Evolutionary conservation across 192 early-diverging fungal genomes (phyloP).

Genomic region (Entomortierella beljakovae): DNA sequence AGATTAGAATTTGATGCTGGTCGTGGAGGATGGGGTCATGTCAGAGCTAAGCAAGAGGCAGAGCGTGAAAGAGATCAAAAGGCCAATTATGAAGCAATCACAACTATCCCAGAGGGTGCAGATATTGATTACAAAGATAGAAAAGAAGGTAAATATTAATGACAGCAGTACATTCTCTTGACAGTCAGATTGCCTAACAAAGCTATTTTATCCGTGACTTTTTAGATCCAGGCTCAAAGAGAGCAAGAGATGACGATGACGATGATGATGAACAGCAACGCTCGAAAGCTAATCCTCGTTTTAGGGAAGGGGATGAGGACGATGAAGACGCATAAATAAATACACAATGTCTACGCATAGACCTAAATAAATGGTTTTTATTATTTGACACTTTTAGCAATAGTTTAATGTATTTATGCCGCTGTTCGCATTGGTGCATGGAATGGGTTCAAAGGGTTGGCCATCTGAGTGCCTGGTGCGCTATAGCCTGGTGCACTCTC

Average conservation of each 20-base stretch:
- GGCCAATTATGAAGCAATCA: constrained; percentile 77
- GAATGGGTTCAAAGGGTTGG: constrained; percentile 50
- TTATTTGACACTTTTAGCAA: neutral
- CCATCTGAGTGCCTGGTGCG: constrained; percentile 41
- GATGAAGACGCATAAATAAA: constrained; percentile 51
- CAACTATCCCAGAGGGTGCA: constrained; percentile 66
- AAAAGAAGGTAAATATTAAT: constrained; percentile 27
- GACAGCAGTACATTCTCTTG: neutral
- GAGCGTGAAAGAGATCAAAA: constrained; percentile 74
- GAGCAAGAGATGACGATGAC: constrained; percentile 48
- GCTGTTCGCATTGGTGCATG: constrained; percentile 53
- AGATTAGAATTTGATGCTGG: constrained; percentile 95
- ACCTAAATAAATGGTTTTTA: neutral
- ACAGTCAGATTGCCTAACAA: neutral
- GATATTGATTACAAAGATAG: constrained; percentile 50
- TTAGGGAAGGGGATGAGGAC: constrained; percentile 54
- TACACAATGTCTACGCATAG: neutral
- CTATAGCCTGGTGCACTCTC: constrained; percentile 47
- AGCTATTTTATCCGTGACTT: neutral
- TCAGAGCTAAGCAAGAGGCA: constrained; percentile 72
- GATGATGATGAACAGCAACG: constrained; percentile 41
- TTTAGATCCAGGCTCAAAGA: constrained; percentile 3
- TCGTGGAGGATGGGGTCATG: constrained; percentile 95
- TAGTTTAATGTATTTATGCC: constrained; percentile 21
- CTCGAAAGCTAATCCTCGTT: constrained; percentile 53